Evolutionary conservation across 768 basidiomycete species (phyloP).

Genomic region (Solioccasus polychromus): DNA sequence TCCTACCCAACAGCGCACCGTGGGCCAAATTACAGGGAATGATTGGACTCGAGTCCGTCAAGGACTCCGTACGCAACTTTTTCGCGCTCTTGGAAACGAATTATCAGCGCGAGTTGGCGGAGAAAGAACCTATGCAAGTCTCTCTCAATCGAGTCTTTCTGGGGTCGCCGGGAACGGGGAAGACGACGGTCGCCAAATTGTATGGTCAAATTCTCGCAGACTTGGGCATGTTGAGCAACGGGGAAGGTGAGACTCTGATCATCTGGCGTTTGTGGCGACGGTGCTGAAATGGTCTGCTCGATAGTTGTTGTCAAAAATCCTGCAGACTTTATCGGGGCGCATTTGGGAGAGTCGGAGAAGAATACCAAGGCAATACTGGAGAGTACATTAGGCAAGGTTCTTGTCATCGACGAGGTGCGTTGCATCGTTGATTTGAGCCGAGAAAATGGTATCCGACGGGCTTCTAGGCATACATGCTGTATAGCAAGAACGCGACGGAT

Average conservation of each 20-base stretch:
- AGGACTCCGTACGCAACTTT: conserved; percentile 50
- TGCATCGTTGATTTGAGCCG: not conserved
- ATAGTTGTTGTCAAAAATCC: conserved; percentile 68
- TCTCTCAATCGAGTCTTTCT: conserved; percentile 67
- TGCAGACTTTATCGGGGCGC: conserved; percentile 60
- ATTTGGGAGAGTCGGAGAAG: conserved; percentile 57
- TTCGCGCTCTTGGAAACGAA: conserved; percentile 50
- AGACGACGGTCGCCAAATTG: conserved; percentile 67
- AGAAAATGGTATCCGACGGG: not conserved
- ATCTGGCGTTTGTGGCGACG: not conserved
- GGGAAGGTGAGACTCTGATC: conserved; percentile 51
- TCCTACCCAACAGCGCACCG: conserved; percentile 41
- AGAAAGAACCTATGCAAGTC: conserved; percentile 48
- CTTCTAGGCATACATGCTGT: conserved; percentile 68
- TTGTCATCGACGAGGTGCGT: conserved; percentile 68
- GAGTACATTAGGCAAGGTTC: conserved; percentile 58
- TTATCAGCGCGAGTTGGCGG: conserved; percentile 57
- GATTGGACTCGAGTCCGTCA: conserved; percentile 57
- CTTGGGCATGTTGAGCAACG: conserved; percentile 63
- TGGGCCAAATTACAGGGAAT: conserved; percentile 54
- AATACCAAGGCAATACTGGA: conserved; percentile 65
- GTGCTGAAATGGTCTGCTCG: not conserved
- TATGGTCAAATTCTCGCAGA: conserved; percentile 66
- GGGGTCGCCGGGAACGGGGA: conserved; percentile 70
- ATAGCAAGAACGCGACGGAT: conserved; percentile 42